phyloP scores from a whole-genome alignment of 2,329 filamentous ascomycete genomes.

The Aspergillus novoparasiticus region DNA sequence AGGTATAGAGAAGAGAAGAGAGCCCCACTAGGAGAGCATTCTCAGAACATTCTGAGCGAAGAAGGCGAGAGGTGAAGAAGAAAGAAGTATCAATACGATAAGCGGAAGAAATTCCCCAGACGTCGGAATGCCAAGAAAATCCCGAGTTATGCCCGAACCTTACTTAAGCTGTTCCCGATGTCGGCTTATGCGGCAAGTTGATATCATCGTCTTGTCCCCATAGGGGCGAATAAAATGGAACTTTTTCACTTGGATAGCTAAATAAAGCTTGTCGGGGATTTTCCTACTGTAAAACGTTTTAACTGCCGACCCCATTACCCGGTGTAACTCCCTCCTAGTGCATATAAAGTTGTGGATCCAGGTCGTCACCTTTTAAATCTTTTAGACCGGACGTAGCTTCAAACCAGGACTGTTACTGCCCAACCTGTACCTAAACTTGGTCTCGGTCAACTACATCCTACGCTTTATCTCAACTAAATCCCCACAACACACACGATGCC shows the following conservation, averaged over 20 bases:
- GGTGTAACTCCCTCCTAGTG: neutral
- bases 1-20: constrained; percentile 5
- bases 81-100: neutral
- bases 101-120: neutral
- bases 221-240: too few species aligned
- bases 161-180: constrained; percentile 11
- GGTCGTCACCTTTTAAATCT: too few species aligned
- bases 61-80: neutral
- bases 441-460: neutral
- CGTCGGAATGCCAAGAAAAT: neutral
- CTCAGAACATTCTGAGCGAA: neutral
- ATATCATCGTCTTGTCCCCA: neutral
- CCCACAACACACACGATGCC: constrained; percentile 23
- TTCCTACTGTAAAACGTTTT: too few species aligned
- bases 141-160: constrained; percentile 11
- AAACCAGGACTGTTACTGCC: neutral
- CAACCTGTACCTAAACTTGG: neutral
- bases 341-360: neutral
- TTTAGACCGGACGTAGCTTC: neutral
- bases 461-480: neutral
- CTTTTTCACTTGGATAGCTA: neutral
- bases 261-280: neutral
- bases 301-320: neutral
- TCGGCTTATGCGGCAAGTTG: neutral
- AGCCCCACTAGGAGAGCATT: constrained; percentile 5